These are phyloP conservation scores for Priceomyces melissophilus DNA, from an alignment of 805 yeast species.

Conservation along the genomic window DNA sequence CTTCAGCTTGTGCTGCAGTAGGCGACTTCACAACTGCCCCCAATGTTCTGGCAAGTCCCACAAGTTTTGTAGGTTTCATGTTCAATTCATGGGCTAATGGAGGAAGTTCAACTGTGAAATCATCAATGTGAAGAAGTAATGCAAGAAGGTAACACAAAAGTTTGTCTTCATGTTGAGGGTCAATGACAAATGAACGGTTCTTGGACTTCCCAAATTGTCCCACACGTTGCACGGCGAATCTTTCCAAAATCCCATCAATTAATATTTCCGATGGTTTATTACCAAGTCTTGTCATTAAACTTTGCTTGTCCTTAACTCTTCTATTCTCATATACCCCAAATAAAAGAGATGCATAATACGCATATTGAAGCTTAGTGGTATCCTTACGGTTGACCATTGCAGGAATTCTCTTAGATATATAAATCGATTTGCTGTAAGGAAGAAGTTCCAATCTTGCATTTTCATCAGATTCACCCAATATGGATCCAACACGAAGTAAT, in stretches of 20 bases:
- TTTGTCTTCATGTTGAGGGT: constrained; percentile 86
- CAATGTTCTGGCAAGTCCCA: constrained; percentile 66
- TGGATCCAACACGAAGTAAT: constrained; percentile 59
- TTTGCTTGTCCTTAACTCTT: constrained; percentile 56
- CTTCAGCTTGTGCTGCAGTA: constrained; percentile 71
- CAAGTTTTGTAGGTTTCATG: constrained; percentile 70
- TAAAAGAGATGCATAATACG: constrained; percentile 78
- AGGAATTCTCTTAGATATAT: constrained; percentile 47
- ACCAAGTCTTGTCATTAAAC: constrained; percentile 53
- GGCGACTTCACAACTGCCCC: constrained; percentile 79
- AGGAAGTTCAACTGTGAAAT: constrained; percentile 67
- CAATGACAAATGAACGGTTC: constrained; percentile 73
- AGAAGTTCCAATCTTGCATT: constrained; percentile 53
- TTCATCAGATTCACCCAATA: constrained; percentile 49
- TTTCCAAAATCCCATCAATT: constrained; percentile 65
- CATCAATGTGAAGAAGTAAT: constrained; percentile 69
- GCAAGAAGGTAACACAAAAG: constrained; percentile 76
- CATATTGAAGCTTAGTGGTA: constrained; percentile 57
- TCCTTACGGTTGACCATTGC: constrained; percentile 39
- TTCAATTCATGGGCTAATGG: constrained; percentile 85
- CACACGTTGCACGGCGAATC: constrained; percentile 66
- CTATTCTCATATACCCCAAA: constrained; percentile 77
- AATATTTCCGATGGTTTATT: constrained; percentile 71
- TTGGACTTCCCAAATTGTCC: constrained; percentile 70
- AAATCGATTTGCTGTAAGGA: constrained; percentile 60